phyloP scores from a whole-genome alignment of 2,329 filamentous ascomycete species.

The Diaporthe sp. region DNA sequence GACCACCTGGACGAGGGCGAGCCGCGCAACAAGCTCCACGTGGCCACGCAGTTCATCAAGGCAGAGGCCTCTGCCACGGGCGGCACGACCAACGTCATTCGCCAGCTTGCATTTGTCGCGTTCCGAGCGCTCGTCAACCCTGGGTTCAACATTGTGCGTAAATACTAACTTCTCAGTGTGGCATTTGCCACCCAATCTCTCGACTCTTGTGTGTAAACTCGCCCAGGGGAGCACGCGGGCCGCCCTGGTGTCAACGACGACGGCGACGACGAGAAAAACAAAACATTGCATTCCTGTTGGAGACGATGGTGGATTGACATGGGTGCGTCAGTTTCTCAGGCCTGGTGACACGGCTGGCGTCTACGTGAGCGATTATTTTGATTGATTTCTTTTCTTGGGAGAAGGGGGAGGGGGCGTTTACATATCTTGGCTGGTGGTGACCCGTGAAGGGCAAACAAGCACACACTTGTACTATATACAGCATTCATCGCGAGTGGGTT shows the following conservation, averaged over 20 bases:
- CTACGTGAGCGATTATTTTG: slow-evolving; percentile 5
- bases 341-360: neutral
- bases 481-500: neutral
- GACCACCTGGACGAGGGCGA: slow-evolving; percentile 77
- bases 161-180: neutral
- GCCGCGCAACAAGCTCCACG: slow-evolving; percentile 75
- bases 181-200: neutral
- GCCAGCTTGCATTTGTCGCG: slow-evolving; percentile 78
- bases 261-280: neutral
- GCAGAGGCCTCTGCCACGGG: slow-evolving; percentile 73
- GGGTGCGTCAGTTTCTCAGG: neutral
- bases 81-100: slow-evolving; percentile 82
- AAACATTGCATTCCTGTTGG: neutral
- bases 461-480: slow-evolving; percentile 12
- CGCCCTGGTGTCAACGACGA: neutral
- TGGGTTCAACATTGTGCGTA: slow-evolving; percentile 64
- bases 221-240: neutral
- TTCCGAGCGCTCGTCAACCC: slow-evolving; percentile 71
- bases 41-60: slow-evolving; percentile 79
- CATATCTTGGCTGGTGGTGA: neutral
- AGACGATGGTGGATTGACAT: neutral
- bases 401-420: neutral
- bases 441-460: neutral
- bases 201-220: neutral
- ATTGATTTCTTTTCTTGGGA: neutral